These are phyloP conservation scores for Cymbidium sinense DNA, from an alignment of 106 monocot genomes.

Conservation along the genomic window DNA sequence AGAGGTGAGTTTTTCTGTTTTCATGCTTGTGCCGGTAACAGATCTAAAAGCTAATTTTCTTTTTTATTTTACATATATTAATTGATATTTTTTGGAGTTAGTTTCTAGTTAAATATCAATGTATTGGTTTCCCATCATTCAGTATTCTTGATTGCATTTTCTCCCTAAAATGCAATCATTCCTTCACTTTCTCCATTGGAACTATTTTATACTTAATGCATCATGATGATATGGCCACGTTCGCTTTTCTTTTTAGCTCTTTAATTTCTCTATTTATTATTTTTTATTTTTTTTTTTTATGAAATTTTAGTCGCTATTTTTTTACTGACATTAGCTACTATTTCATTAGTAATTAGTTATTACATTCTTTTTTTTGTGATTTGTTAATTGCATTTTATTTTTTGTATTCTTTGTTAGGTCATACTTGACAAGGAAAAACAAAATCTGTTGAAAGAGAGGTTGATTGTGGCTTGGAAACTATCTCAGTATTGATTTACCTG, in stretches of 20 bases:
- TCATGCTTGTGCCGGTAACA: too few species aligned
- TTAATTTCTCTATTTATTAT: neutral
- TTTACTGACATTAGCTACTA: neutral
- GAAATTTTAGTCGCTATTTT: neutral
- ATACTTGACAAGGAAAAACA: constrained; percentile 77
- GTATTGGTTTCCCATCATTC: neutral
- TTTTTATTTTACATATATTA: too few species aligned
- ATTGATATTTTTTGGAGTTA: too few species aligned
- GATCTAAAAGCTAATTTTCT: too few species aligned
- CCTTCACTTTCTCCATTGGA: neutral
- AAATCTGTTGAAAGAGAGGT: constrained; percentile 92
- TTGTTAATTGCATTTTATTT: neutral
- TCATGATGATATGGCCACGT: neutral
- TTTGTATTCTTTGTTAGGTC: constrained; percentile 41
- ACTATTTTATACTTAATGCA: neutral
- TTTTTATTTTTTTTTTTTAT: neutral
- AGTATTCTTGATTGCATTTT: neutral
- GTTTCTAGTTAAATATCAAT: too few species aligned
- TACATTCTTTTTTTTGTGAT: neutral
- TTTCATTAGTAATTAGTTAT: neutral
- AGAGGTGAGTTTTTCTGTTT: too few species aligned
- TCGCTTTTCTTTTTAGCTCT: neutral
- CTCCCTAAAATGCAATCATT: neutral
- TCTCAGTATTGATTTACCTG: constrained; percentile 76
- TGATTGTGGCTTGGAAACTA: constrained; percentile 87